These are phyloP conservation scores for Boechera stricta DNA, from an alignment of 345 rosid genomes.

Conservation along the genomic window DNA sequence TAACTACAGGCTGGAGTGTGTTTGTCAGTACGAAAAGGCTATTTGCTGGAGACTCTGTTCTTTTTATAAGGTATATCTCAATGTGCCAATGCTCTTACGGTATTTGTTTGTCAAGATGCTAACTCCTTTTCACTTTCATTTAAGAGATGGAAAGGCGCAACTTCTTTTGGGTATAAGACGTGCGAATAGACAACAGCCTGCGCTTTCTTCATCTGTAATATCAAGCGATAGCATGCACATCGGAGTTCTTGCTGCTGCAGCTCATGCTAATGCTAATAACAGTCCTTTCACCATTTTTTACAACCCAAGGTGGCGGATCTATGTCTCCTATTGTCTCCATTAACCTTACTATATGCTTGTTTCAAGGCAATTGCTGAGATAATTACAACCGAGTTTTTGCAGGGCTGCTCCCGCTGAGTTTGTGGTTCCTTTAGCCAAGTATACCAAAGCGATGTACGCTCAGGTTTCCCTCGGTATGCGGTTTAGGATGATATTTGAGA, in stretches of 20 bases:
- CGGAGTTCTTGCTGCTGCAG: slow-evolving; percentile 98
- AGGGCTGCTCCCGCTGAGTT: slow-evolving; percentile 98
- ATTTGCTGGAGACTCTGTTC: slow-evolving; percentile 93
- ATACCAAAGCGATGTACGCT: slow-evolving; percentile 80
- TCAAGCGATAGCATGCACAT: slow-evolving; percentile 99
- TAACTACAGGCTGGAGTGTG: slow-evolving; percentile 97
- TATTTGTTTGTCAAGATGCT: slow-evolving; percentile 20
- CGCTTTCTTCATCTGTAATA: slow-evolving; percentile 93
- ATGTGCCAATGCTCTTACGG: slow-evolving; percentile 20
- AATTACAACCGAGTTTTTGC: slow-evolving; percentile 40
- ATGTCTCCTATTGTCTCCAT: neutral
- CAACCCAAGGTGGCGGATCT: slow-evolving; percentile 78
- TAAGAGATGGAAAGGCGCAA: slow-evolving; percentile 93
- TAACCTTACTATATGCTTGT: slow-evolving; percentile 7
- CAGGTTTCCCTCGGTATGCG: slow-evolving; percentile 96
- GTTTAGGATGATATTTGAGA: slow-evolving; percentile 98
- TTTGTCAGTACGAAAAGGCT: slow-evolving; percentile 94
- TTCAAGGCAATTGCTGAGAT: slow-evolving; percentile 34
- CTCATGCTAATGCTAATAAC: slow-evolving; percentile 95
- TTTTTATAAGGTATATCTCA: slow-evolving; percentile 73
- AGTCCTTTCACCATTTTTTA: slow-evolving; percentile 92
- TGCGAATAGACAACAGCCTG: slow-evolving; percentile 89
- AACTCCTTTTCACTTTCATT: slow-evolving; percentile 30
- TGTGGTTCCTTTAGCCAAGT: slow-evolving; percentile 96
- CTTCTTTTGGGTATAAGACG: slow-evolving; percentile 85